Conservation (phyloP, 208 protist species). For the Crithidia sp. region DNA sequence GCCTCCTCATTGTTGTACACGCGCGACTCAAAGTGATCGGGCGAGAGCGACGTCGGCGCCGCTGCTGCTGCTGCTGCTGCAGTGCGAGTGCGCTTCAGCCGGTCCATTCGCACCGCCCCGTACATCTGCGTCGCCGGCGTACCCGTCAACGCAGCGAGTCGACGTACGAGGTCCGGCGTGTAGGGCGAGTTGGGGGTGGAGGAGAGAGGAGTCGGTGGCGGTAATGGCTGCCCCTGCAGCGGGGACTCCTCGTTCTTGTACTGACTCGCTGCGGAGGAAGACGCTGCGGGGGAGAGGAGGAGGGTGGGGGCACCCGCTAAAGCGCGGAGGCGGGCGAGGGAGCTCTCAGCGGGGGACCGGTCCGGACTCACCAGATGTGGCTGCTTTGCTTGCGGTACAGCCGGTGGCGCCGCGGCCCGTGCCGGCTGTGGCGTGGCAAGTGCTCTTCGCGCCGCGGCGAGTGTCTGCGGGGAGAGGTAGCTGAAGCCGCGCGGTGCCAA, state of each 20-base stretch:
- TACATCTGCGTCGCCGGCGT: slow-evolving; percentile 8
- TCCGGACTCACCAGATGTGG: not conserved
- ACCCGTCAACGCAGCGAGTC: slow-evolving; percentile 26
- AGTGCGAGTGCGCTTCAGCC: slow-evolving; percentile 19
- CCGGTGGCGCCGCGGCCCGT: not conserved
- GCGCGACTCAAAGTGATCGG: not conserved
- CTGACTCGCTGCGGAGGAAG: not conserved
- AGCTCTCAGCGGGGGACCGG: slow-evolving; percentile 6
- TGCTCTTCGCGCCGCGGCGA: not conserved
- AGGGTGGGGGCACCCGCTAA: slow-evolving; percentile 19
- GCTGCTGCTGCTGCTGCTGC: not conserved
- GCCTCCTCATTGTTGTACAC: slow-evolving; percentile 15
- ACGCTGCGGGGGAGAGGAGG: not conserved
- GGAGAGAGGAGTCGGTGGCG: not conserved
- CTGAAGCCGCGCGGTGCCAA: not conserved
- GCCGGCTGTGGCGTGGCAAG: not conserved
- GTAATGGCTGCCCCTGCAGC: not conserved
- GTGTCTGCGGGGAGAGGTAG: slow-evolving; percentile 5
- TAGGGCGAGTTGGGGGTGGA: slow-evolving; percentile 21
- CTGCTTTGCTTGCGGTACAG: not conserved
- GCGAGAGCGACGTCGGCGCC: not conserved
- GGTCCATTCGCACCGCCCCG: slow-evolving; percentile 6
- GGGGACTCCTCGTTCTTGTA: slow-evolving; percentile 25
- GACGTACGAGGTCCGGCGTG: slow-evolving; percentile 25
- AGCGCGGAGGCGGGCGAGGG: slow-evolving; percentile 33